Base-by-base conservation (phyloP, 2,329 filamentous ascomycete species). In the Exophiala sp. region DNA sequence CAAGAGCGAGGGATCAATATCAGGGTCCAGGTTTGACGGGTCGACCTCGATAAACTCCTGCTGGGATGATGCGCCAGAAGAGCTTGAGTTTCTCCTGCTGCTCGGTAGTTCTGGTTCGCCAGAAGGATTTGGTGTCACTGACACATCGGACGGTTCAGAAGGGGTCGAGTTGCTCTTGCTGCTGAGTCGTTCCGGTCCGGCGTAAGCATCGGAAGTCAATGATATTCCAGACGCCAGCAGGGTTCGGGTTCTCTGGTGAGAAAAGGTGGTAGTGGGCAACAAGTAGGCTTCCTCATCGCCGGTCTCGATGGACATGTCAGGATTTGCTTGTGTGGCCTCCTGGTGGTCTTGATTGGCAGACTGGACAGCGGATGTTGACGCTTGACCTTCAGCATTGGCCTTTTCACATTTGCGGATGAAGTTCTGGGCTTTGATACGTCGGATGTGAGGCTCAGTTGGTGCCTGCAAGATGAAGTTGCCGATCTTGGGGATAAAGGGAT, bases 401-500 rank as follows among this genome's bases (percentile, higher is more conserved):
- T 29, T 34, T 44, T 55, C 48, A 19, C 11, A 22, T 16, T 50
- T 29, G 16, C n/a, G 29, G 23, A 59, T 45, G 44, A 59, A 59
- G 34, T 60, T 58, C 18, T 42, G 47, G n/a, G 44, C 49, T 42
- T 58, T 59, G 23, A 58, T 34, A 14, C 37, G 45, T 4, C 58
- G 58, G 34, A 60, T 52, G 23, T 56, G 48, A n/a, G 32, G 52
- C 14, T 43, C 43, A 11, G 60, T 60, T 13, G 60, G 56, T 14
- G 51, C 50, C 16, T 43, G 55, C 27, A 62, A 46, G 34, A 60
- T 38, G 29, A 54, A 55, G 40, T 41, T 52, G 22, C 58, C 57
- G 18, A 57, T 52, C 34, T 50, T 55, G 2, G 58, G 57, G 22
- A 59, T 50, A 38, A 55, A 62, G 2, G 60, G 58, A 35, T 60